These are phyloP conservation scores for Venturia effusa DNA, from an alignment of 2,329 filamentous ascomycete species.

Conservation along the genomic window DNA sequence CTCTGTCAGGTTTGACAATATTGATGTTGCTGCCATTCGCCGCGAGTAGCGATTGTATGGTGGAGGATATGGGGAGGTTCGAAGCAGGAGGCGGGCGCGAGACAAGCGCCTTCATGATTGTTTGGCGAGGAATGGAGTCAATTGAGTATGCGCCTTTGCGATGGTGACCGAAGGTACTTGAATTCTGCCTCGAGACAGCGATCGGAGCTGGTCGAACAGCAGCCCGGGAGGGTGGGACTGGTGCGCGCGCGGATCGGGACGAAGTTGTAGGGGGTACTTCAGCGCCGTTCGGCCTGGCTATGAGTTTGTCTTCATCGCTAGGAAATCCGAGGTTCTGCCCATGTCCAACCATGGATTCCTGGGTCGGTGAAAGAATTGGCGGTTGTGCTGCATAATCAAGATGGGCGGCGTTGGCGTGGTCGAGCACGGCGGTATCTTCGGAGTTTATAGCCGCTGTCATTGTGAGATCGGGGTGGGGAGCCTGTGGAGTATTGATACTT, in stretches of 20 bases:
- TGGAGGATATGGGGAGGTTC: conserved; percentile 50
- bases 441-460: background rate
- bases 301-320: background rate
- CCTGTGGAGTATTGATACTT: too few species aligned
- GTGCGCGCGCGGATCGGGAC: background rate
- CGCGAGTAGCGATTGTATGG: conserved; percentile 48
- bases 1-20: conserved; percentile 15
- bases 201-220: background rate
- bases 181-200: background rate
- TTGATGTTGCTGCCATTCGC: conserved; percentile 13
- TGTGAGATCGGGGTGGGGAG: background rate
- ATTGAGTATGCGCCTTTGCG: conserved; percentile 36
- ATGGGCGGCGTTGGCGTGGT: background rate
- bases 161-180: background rate
- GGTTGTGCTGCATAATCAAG: background rate
- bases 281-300: background rate
- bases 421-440: background rate
- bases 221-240: background rate
- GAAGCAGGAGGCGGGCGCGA: conserved; percentile 47
- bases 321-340: background rate
- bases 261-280: background rate
- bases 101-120: conserved; percentile 70
- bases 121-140: conserved; percentile 64
- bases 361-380: background rate
- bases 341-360: background rate